Evolutionary conservation across 2,329 filamentous ascomycete species (phyloP), one percentile per base, ranked within the genome.

Genomic region (Nectriaceae sp.): DNA sequence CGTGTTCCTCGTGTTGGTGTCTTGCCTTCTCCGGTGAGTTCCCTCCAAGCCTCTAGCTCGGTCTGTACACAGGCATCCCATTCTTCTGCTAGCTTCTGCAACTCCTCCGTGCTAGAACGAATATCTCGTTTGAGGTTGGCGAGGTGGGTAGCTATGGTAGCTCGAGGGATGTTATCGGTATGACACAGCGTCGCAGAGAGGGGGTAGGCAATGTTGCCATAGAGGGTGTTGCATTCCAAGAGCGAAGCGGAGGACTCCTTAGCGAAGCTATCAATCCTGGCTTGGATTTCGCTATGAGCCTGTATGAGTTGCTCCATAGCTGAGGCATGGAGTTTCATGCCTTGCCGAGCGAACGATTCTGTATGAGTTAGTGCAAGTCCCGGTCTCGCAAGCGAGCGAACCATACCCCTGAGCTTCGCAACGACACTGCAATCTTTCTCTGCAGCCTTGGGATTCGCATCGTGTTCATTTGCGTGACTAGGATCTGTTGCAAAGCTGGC

Each of bases 151-250:
- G 45, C 47, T 1, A 71, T 52, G 0, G 56, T 66, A 0, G 61
- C 63, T n/a, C 45, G 45, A 1, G 65, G 55, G 8, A 58, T 44
- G 1, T 44, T 51, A 15, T 56, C 43, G 1, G 60, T 57, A 29
- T 62, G 55, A 16, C 68, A 71, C 3, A 68, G 46, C 0, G 69
- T 71, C 2, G 57, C 61, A 1, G 61, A 60, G 1, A 71, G 49
- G 1, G 68, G 68, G n/a, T 59, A 61, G 0, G 56, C 44, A 5
- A 71, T 61, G 47, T 69, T 69, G 21, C 51, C 47, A 38, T 70
- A 70, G 2, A 71, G 45, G 0, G 43, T 29, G 3, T 61, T 47
- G 13, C 56, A 51, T 11, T 55, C 46, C 2, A 53, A 38, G 3
- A 64, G 39, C 2, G 53, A 44, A 0, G 47, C 40, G 0, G 56